These are phyloP conservation scores for Dothidotthia symphoricarpi DNA, from an alignment of 2,329 filamentous ascomycete genomes.

Conservation along the genomic window DNA sequence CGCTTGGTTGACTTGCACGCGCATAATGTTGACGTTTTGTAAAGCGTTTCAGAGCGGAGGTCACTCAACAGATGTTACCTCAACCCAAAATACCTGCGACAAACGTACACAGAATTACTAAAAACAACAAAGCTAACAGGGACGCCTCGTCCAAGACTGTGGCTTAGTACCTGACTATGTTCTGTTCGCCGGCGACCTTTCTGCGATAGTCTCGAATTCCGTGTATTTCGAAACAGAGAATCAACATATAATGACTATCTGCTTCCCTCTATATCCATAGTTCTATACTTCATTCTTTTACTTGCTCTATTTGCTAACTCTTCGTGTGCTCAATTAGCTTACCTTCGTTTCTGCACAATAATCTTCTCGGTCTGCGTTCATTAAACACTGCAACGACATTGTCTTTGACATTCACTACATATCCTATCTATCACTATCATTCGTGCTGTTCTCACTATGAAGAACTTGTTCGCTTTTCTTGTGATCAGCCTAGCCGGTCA, in stretches of 20 bases:
- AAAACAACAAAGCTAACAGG: not conserved
- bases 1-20: constrained; percentile 19
- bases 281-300: constrained; percentile 15
- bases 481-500: constrained; percentile 49
- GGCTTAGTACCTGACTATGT: constrained; percentile 26
- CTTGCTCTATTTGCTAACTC: constrained; percentile 21
- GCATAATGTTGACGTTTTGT: constrained; percentile 25
- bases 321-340: constrained; percentile 28
- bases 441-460: constrained; percentile 42
- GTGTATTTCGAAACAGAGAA: constrained; percentile 12
- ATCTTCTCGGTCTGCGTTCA: constrained; percentile 16
- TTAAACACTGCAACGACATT: constrained; percentile 17
- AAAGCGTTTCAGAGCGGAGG: constrained; percentile 31
- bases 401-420: constrained; percentile 1
- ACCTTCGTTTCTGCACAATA: constrained; percentile 21
- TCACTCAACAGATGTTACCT: constrained; percentile 14
- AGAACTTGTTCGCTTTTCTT: constrained; percentile 45
- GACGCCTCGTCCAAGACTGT: constrained; percentile 18
- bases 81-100: constrained; percentile 12
- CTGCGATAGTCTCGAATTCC: constrained; percentile 20
- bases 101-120: constrained; percentile 5
- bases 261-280: constrained; percentile 6
- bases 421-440: constrained; percentile 14
- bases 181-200: constrained; percentile 16
- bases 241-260: constrained; percentile 28